Base-by-base conservation (phyloP, 192 early-diverging fungal genomes). In the Coemansia sp. region DNA sequence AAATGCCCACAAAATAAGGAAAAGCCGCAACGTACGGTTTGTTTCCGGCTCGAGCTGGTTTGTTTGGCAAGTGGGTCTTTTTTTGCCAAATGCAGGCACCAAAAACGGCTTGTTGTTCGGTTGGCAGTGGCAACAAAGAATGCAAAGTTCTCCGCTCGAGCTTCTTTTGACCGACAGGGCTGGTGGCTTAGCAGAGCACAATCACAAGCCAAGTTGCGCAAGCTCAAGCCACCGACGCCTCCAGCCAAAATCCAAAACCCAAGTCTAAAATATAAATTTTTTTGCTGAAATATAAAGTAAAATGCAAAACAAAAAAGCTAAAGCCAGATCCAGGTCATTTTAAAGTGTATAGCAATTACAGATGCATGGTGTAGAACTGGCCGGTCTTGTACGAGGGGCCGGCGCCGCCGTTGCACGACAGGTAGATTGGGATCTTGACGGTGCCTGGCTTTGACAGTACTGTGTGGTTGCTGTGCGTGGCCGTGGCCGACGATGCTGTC, bases 361-460 rank as follows among this genome's bases (percentile, higher is more conserved):
- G 21, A 58, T 74, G 77, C 61, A 80, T 39, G 14, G 72, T 68
- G 62, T 71, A 80, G 43, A 75, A 75, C 69, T 80, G 77, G 45
- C 77, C 77, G 2, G 77, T 80, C 56, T 80, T 80, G 69, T 56
- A 80, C 15, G 72, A 75, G 6, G 77, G 77, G 3, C 77, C 77
- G 29, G 72, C 58, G 23, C 77, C 77, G 32, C 72, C 62, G 49
- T 70, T 75, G 54, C 77, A 62, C 49, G 77, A 71, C 43, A 80
- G 48, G 45, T 75, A 70, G 45, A 80, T 80, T 21, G 72, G 72
- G 17, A 80, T 62, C 55, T 72, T 80, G 43, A 61, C 15, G 29
- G 43, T 57, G 62, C 50, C 56, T 19, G 52, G 14, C 51, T 35
- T 47, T 11, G 39, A 17, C 3, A 48, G 52, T 1, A 49, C 25